Evolutionary conservation across 305 asterid species (phyloP).

Genomic region (Ilex paraguariensis): DNA sequence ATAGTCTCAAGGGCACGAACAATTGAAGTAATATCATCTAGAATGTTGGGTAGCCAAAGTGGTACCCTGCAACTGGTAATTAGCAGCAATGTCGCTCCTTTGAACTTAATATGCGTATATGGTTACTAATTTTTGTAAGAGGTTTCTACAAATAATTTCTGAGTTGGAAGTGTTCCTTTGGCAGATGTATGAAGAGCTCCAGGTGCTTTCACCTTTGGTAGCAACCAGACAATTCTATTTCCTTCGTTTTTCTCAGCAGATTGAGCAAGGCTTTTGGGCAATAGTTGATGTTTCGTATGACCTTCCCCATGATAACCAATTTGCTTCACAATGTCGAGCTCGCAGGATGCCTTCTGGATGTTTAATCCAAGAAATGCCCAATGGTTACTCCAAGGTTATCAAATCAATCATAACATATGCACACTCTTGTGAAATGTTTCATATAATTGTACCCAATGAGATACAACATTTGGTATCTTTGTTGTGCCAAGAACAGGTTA

Average conservation of each 20-base stretch:
- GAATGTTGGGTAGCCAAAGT: constrained; percentile 60
- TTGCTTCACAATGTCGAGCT: constrained; percentile 44
- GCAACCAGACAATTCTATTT: constrained; percentile 62
- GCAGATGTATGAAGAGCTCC: constrained; percentile 89
- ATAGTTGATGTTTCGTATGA: constrained; percentile 82
- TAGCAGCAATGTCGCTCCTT: no score
- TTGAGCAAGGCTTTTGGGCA: constrained; percentile 85
- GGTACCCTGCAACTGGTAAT: constrained; percentile 83
- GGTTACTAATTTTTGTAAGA: no score
- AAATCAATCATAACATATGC: no score
- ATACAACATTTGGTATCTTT: not conserved
- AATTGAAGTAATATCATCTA: constrained; percentile 70
- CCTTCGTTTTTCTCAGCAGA: constrained; percentile 76
- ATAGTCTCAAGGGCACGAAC: constrained; percentile 83
- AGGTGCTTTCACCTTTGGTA: constrained; percentile 79
- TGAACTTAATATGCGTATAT: no score
- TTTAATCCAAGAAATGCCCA: constrained; percentile 91
- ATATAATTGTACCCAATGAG: not conserved
- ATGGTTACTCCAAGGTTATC: constrained; percentile 89
- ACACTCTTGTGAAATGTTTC: no score
- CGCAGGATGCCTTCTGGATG: constrained; percentile 92
- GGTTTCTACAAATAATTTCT: not conserved
- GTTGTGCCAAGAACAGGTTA: constrained; percentile 41
- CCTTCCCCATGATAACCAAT: constrained; percentile 52
- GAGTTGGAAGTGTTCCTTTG: not conserved